Evolutionary conservation across 441 rosid species (phyloP).

Genomic region (Lepidium campestre): DNA sequence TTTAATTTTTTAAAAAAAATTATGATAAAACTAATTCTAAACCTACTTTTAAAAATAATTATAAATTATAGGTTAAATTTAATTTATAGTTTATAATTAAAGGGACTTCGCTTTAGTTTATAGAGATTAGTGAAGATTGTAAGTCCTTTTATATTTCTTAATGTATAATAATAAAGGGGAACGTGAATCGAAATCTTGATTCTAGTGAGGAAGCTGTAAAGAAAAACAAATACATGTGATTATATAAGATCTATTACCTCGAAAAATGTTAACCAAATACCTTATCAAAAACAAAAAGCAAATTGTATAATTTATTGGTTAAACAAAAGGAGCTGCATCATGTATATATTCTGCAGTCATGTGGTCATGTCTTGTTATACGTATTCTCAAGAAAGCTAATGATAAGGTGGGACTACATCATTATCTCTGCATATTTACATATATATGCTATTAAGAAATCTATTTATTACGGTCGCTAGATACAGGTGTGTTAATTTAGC

Average conservation of each 20-base stretch:
- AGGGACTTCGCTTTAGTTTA: too few species aligned
- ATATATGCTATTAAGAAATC: not conserved
- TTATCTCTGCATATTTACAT: not conserved
- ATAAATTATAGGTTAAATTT: too few species aligned
- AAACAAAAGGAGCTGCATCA: not conserved
- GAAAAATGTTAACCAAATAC: not conserved
- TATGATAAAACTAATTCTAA: too few species aligned
- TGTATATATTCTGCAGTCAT: not conserved
- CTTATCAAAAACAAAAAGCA: not conserved
- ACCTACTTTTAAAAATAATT: too few species aligned
- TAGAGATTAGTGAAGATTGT: too few species aligned
- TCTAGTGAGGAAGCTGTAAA: not conserved
- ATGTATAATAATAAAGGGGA: not conserved
- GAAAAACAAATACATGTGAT: not conserved
- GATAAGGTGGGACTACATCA: not conserved
- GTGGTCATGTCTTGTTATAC: conserved; percentile 8
- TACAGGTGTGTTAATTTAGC: not conserved
- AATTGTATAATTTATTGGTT: not conserved
- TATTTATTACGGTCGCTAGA: not conserved
- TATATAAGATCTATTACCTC: not conserved
- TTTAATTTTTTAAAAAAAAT: too few species aligned
- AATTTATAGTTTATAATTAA: too few species aligned
- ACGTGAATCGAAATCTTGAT: not conserved
- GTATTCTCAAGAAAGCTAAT: not conserved
- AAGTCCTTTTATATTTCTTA: not conserved